Percentiles rank a stretch among this genome's conserved stretches.
Conservation (phyloP, 257 asterid species). For the Lithospermum erythrorhizon region DNA sequence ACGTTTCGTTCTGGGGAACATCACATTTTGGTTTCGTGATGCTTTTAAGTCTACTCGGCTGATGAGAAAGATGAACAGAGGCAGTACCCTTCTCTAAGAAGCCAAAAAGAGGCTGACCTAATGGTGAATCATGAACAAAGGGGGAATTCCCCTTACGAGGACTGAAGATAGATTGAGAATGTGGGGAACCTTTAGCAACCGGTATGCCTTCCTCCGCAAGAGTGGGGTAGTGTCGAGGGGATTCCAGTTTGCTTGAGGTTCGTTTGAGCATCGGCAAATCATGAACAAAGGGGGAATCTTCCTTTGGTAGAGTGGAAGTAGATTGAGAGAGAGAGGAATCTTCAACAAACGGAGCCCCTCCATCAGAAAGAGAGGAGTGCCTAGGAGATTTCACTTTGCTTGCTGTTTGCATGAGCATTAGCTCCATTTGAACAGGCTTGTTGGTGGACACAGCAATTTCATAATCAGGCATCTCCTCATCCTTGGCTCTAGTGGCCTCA, state of each 20-base stretch:
- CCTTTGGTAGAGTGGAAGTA: background rate
- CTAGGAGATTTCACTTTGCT: conserved; percentile 26
- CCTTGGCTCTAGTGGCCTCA: conserved; percentile 31
- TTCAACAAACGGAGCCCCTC: conserved; percentile 17
- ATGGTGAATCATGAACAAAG: conserved; percentile 21
- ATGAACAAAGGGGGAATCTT: conserved; percentile 13
- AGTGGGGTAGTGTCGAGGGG: background rate
- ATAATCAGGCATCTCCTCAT: conserved; percentile 47
- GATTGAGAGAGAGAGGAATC: conserved; percentile 26
- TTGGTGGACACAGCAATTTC: conserved; percentile 39
- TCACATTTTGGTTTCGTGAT: conserved; percentile 26
- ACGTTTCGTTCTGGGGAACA: conserved; percentile 22
- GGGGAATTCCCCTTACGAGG: conserved; percentile 24
- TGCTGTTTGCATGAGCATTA: conserved; percentile 15
- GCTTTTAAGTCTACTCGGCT: conserved; percentile 25
- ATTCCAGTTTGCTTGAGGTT: background rate
- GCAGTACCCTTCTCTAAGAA: conserved; percentile 5
- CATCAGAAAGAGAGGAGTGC: conserved; percentile 26
- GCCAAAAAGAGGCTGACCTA: conserved; percentile 13
- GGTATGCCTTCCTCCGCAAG: conserved; percentile 6
- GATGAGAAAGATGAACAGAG: conserved; percentile 9
- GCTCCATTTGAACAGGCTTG: conserved; percentile 18
- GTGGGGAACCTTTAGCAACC: conserved; percentile 24
- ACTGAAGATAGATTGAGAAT: conserved; percentile 29
- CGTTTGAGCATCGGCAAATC: background rate